These are phyloP conservation scores for Penicillium sp. DNA, from an alignment of 2,329 filamentous ascomycete genomes.

Conservation along the genomic window DNA sequence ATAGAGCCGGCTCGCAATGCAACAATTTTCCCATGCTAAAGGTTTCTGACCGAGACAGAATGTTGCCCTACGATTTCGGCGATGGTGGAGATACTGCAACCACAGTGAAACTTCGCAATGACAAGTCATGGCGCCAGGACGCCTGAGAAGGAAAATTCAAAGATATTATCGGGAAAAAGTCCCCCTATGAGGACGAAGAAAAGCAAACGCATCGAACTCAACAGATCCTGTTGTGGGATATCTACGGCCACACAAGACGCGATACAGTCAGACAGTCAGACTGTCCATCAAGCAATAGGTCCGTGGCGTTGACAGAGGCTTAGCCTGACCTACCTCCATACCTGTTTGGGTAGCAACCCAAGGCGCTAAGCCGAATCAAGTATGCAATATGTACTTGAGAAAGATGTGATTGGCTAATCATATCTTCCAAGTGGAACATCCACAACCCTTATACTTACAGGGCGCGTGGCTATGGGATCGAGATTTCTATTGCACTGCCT, in stretches of 20 bases:
- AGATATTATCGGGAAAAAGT: not conserved
- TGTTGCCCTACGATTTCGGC: no score
- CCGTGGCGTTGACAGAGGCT: not conserved
- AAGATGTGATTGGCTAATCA: not conserved
- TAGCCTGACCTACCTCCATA: not conserved
- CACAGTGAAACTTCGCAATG: no score
- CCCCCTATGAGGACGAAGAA: not conserved
- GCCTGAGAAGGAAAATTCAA: not conserved
- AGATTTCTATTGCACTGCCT: slow-evolving; percentile 1
- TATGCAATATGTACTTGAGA: not conserved
- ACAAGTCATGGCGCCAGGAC: not conserved
- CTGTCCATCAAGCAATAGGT: not conserved
- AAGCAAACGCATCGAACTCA: not conserved
- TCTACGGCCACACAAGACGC: not conserved
- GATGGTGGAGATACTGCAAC: no score
- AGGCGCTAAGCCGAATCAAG: not conserved
- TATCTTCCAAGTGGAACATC: not conserved
- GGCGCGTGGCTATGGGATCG: not conserved
- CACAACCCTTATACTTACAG: not conserved
- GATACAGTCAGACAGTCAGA: not conserved
- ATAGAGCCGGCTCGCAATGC: not conserved
- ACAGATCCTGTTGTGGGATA: not conserved
- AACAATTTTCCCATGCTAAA: no score
- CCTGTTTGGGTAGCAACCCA: not conserved
- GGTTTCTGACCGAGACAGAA: no score